phyloP scores from a whole-genome alignment of 202 grass and related monocot species.

The Hordeum pubiflorum region DNA sequence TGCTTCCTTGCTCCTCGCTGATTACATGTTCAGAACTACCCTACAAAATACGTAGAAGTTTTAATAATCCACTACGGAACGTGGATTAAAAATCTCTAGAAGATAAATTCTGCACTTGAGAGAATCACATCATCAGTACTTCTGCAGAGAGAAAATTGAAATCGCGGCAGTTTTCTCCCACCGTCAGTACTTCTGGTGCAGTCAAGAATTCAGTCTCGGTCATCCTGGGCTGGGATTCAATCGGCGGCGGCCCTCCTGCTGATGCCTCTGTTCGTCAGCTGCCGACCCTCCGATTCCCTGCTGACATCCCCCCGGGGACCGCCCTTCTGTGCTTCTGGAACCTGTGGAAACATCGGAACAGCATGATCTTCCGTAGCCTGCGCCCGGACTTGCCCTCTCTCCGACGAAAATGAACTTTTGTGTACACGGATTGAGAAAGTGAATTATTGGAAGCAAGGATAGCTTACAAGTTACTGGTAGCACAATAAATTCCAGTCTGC shows the following conservation, averaged over 20 bases:
- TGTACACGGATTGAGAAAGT: conserved; percentile 14
- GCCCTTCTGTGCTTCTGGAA: too few species aligned
- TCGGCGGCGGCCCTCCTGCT: too few species aligned
- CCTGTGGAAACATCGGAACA: too few species aligned
- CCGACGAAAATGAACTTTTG: conserved; percentile 45
- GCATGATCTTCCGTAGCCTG: too few species aligned
- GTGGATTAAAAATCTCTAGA: background rate
- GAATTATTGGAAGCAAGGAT: background rate
- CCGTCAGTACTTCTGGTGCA: too few species aligned
- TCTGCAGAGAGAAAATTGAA: background rate
- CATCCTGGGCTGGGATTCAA: too few species aligned
- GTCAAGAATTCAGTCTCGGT: too few species aligned
- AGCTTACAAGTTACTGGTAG: background rate
- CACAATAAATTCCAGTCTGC: background rate
- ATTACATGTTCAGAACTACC: background rate
- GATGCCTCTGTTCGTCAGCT: too few species aligned
- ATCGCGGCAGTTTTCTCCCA: background rate
- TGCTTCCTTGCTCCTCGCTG: background rate
- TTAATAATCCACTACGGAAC: background rate
- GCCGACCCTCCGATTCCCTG: too few species aligned
- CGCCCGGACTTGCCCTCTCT: too few species aligned
- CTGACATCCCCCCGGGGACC: too few species aligned
- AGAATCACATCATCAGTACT: conserved; percentile 22
- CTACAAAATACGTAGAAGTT: too few species aligned
- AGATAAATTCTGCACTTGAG: background rate